These are phyloP conservation scores for Nicotiana tomentosiformis DNA, from an alignment of 257 asterid species.

Conservation along the genomic window DNA sequence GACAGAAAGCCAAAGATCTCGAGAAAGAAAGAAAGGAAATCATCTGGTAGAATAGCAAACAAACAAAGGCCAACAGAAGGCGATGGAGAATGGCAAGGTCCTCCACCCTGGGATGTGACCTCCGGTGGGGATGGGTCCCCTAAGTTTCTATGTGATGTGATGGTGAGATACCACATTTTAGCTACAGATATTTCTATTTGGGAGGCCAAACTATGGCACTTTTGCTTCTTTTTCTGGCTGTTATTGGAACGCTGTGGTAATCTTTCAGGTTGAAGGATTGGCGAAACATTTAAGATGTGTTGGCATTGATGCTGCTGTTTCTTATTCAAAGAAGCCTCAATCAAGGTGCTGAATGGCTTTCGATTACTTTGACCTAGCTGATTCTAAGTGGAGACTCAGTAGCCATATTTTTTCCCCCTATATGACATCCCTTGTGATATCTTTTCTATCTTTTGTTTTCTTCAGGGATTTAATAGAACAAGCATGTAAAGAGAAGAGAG, in stretches of 20 bases:
- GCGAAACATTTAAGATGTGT: constrained; percentile 95
- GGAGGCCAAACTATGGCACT: background rate
- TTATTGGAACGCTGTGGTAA: background rate
- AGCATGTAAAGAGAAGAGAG: constrained; percentile 74
- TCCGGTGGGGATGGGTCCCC: constrained; percentile 83
- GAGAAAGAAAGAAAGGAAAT: constrained; percentile 51
- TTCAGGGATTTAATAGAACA: constrained; percentile 78
- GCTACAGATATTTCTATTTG: background rate
- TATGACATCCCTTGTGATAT: background rate
- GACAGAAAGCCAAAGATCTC: constrained; percentile 65
- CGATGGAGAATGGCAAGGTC: constrained; percentile 70
- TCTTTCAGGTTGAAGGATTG: constrained; percentile 76
- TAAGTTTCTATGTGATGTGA: constrained; percentile 89
- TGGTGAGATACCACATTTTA: constrained; percentile 39
- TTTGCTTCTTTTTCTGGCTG: background rate
- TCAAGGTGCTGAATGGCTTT: constrained; percentile 48
- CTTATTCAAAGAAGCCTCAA: constrained; percentile 69
- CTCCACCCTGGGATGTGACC: constrained; percentile 80
- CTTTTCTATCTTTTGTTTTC: background rate
- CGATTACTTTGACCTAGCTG: background rate
- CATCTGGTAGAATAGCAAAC: constrained; percentile 33
- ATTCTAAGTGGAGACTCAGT: background rate
- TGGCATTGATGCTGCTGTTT: constrained; percentile 91
- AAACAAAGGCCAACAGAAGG: constrained; percentile 28
- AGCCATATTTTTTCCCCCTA: background rate